These are phyloP conservation scores for Trichoderma guizhouense DNA, from an alignment of 2,329 filamentous ascomycete genomes.

Conservation along the genomic window DNA sequence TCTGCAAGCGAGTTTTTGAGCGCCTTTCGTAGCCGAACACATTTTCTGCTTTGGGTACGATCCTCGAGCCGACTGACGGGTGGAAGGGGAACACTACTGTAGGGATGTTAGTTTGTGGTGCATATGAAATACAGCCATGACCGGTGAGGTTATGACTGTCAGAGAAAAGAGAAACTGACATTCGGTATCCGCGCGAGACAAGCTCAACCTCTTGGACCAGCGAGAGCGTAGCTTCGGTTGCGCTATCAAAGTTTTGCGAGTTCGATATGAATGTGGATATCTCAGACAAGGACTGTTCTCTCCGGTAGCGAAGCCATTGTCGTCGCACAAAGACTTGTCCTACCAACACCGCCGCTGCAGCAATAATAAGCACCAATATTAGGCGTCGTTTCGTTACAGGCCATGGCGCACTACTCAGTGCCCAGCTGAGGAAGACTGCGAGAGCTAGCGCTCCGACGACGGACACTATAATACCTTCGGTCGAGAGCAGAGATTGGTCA, in stretches of 20 bases:
- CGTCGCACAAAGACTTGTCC: slow-evolving; percentile 71
- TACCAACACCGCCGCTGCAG: slow-evolving; percentile 51
- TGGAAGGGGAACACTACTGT: slow-evolving; percentile 79
- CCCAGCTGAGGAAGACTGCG: slow-evolving; percentile 71
- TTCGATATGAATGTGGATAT: slow-evolving; percentile 66
- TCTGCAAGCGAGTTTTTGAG: slow-evolving; percentile 67
- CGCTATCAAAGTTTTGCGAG: slow-evolving; percentile 77
- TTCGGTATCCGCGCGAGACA: slow-evolving; percentile 82
- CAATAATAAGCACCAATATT: slow-evolving; percentile 44
- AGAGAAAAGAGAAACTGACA: slow-evolving; percentile 50
- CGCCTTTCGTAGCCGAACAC: slow-evolving; percentile 73
- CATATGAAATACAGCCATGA: neutral
- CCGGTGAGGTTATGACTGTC: neutral
- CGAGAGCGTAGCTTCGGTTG: slow-evolving; percentile 70
- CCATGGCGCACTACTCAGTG: slow-evolving; percentile 49
- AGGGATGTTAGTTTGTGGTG: slow-evolving; percentile 21
- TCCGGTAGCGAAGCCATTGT: slow-evolving; percentile 76
- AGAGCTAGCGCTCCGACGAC: slow-evolving; percentile 56
- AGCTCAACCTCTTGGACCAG: slow-evolving; percentile 94
- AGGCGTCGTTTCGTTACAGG: slow-evolving; percentile 56
- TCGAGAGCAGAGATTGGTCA: slow-evolving; percentile 35
- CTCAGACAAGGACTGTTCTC: slow-evolving; percentile 69
- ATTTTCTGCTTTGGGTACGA: slow-evolving; percentile 72
- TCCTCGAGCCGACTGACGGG: slow-evolving; percentile 92
- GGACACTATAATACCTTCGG: slow-evolving; percentile 49